phyloP scores from a whole-genome alignment of 2,329 filamentous ascomycete genomes.

The Rhynchosporium graminicola region DNA sequence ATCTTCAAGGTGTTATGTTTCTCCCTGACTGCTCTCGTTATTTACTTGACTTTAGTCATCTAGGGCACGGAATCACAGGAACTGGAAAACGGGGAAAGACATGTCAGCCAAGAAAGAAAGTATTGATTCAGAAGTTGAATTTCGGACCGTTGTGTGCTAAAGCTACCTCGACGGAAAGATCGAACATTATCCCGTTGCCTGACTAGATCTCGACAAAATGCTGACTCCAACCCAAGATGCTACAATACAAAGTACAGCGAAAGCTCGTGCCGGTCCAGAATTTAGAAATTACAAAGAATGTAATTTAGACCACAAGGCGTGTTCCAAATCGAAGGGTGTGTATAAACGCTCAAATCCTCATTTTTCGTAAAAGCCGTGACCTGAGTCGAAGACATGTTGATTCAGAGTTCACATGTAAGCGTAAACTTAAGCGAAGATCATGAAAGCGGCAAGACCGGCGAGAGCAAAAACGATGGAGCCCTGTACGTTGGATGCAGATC shows the following conservation, averaged over 20 bases:
- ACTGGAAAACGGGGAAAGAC: no score
- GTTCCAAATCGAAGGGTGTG: constrained; percentile 18
- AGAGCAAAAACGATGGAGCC: constrained; percentile 37
- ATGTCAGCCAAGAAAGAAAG: neutral
- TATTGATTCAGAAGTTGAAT: constrained; percentile 31
- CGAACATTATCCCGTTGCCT: constrained; percentile 21
- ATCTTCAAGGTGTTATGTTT: no score
- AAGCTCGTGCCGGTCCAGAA: constrained; percentile 19
- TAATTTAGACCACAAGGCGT: constrained; percentile 23
- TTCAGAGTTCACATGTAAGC: constrained; percentile 30
- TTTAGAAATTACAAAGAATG: constrained; percentile 31
- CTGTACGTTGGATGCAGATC: constrained; percentile 39
- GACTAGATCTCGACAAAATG: constrained; percentile 22
- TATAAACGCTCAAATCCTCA: constrained; percentile 20
- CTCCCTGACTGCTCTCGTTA: no score
- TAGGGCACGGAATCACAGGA: no score
- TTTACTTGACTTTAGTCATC: no score
- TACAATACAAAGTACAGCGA: constrained; percentile 17
- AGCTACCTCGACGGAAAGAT: constrained; percentile 26
- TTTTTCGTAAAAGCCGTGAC: constrained; percentile 39
- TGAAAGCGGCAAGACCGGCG: constrained; percentile 28
- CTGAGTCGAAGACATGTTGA: constrained; percentile 30
- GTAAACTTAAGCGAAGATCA: constrained; percentile 39
- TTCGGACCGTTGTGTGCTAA: constrained; percentile 25
- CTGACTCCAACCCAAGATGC: constrained; percentile 26